Base-by-base conservation (phyloP, 1,284 basidiomycete species). In the Tylopilus sp. region DNA sequence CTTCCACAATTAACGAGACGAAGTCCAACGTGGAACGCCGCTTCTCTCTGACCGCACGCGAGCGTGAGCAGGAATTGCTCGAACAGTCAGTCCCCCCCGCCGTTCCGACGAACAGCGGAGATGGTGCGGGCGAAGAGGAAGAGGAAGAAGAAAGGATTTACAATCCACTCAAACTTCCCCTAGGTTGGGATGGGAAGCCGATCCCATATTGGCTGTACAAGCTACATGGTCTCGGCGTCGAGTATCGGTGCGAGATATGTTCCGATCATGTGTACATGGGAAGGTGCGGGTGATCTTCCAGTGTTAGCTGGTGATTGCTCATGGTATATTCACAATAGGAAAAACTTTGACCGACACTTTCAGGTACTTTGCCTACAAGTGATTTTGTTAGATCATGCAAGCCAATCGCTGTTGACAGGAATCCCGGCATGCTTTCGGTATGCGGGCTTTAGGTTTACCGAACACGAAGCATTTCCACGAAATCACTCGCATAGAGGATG, bases 181-280 rank as follows among this genome's bases (percentile, higher is more conserved):
- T 99, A 3, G 96, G 96, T 1, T 98, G 95, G 95, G 95, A 98
- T 65, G 94, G 94, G 35, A 97, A 96, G 66, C 95, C 96, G 15
- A 99, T 99, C 60, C 96, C 97, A 15, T 98, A 94, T 68, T 99
- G 96, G 96, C 67, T 99, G 52, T 99, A 96, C 75, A 99, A 98
- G 71, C 73, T 99, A 46, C 97, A 99, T 68, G 97, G 97, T 1
- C 76, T 99, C 19, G 95, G 96, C 25, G 95, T 97, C 43, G 94
- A 97, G 69, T 99, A 97, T 71, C 83, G 86, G 51, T 99, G 97
- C 65, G 96, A 99, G 73, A 97, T 99, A 61, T 99, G 97, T 68
- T 96, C 92, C 13, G 92, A 93, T 65, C 88, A 89, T 65, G 89
- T 92, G 11, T 96, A 96, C 67, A 95, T 95, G 86, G 95, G 95